These are phyloP conservation scores for Epichloe amarillans DNA, from an alignment of 2,329 filamentous ascomycete genomes.

Conservation along the genomic window DNA sequence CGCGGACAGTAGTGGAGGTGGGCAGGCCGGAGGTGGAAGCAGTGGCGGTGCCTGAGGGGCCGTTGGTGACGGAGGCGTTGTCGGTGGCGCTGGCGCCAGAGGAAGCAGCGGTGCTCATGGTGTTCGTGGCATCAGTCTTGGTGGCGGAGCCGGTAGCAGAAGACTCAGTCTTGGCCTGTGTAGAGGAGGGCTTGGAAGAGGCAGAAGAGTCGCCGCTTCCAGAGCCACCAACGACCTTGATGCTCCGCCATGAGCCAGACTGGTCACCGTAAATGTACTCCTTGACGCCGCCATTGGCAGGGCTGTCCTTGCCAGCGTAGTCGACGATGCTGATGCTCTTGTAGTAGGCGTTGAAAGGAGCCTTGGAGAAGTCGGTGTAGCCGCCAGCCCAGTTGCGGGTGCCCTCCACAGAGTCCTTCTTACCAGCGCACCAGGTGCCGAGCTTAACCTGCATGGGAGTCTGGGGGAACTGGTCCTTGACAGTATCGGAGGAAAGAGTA, in stretches of 20 bases:
- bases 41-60: background rate
- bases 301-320: constrained; percentile 25
- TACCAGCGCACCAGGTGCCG: constrained; percentile 52
- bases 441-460: constrained; percentile 60
- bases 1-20: constrained; percentile 7
- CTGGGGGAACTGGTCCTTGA: constrained; percentile 51
- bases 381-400: constrained; percentile 63
- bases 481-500: constrained; percentile 43
- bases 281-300: constrained; percentile 22
- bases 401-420: constrained; percentile 46
- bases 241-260: constrained; percentile 29
- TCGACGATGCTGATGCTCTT: constrained; percentile 31
- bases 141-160: constrained; percentile 4
- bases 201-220: constrained; percentile 53
- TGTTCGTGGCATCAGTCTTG: constrained; percentile 9
- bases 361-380: constrained; percentile 29
- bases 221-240: constrained; percentile 56
- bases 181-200: constrained; percentile 39
- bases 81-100: constrained; percentile 7
- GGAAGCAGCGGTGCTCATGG: constrained; percentile 9
- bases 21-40: background rate
- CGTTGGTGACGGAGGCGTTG: background rate
- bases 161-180: constrained; percentile 29
- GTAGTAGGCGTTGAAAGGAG: constrained; percentile 30
- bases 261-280: constrained; percentile 29